phyloP scores from a whole-genome alignment of 306 rosid species.

The Abrus precatorius region DNA sequence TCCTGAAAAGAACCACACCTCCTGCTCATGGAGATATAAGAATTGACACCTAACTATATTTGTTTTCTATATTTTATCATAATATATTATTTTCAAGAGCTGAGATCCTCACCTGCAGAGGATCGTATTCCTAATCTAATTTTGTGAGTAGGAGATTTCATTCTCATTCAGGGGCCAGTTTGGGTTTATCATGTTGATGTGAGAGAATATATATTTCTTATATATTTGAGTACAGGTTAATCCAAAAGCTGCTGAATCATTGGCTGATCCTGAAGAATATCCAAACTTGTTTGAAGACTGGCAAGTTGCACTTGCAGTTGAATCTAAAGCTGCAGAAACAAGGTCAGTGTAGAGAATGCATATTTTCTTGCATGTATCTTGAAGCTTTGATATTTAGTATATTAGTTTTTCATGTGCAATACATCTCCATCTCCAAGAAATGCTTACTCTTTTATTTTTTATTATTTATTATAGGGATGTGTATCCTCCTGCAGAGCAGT shows the following conservation, averaged over 20 bases:
- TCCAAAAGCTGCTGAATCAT: conserved; percentile 96
- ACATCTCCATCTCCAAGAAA: conserved; percentile 30
- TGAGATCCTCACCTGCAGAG: background rate
- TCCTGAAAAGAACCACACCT: conserved; percentile 5
- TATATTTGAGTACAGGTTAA: conserved; percentile 67
- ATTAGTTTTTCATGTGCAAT: conserved; percentile 21
- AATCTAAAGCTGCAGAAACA: conserved; percentile 74
- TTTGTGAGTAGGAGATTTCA: background rate
- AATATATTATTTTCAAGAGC: conserved; percentile 23
- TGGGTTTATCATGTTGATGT: conserved; percentile 24
- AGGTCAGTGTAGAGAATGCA: conserved; percentile 59
- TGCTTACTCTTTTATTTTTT: conserved; percentile 41
- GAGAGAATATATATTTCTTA: conserved; percentile 15
- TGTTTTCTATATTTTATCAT: conserved; percentile 15
- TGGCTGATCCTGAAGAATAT: conserved; percentile 98
- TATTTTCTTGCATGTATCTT: conserved; percentile 28
- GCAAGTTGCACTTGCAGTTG: conserved; percentile 96
- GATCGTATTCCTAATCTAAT: conserved; percentile 13
- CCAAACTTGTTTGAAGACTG: conserved; percentile 95
- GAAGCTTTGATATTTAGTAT: conserved; percentile 11
- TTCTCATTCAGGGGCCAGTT: conserved; percentile 23
- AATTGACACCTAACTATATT: conserved; percentile 6
- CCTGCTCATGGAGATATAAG: background rate
- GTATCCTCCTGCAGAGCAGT: conserved; percentile 79
- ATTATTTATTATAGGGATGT: conserved; percentile 68